phyloP scores from a whole-genome alignment of 2,329 filamentous ascomycete genomes.

The Aspergillus floridensis region DNA sequence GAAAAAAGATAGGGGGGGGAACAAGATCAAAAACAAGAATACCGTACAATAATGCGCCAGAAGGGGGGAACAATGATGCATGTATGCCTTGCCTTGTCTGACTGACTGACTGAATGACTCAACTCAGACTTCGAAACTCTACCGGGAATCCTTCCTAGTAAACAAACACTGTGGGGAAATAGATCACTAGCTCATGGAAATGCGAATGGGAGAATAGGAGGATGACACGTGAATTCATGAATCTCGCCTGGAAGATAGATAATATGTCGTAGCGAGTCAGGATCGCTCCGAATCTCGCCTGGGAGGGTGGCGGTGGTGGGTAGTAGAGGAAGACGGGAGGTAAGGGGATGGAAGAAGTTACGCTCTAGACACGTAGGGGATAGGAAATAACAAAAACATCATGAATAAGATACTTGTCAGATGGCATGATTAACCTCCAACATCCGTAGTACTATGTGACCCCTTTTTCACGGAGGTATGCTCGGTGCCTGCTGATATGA shows the following conservation, averaged over 20 bases:
- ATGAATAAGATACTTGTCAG: not conserved
- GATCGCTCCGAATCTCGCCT: not conserved
- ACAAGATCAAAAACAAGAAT: not conserved
- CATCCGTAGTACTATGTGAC: slow-evolving; percentile 13
- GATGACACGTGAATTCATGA: not conserved
- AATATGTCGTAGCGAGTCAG: not conserved
- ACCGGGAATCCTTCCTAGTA: not conserved
- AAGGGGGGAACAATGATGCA: not conserved
- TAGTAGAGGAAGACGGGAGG: not conserved
- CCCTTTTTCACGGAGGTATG: slow-evolving; percentile 11
- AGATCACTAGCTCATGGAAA: not conserved
- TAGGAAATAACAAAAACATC: not conserved
- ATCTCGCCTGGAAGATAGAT: not conserved
- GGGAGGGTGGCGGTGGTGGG: not conserved
- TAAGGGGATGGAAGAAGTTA: not conserved
- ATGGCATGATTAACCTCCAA: slow-evolving; percentile 14
- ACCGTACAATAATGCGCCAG: not conserved
- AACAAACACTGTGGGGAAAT: not conserved
- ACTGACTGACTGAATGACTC: not conserved
- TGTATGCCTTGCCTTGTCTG: not conserved
- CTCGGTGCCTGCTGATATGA: slow-evolving; percentile 43
- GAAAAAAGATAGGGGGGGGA: not conserved
- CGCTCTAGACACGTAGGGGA: not conserved
- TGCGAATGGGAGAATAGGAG: not conserved
- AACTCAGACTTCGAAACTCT: not conserved